phyloP scores from a whole-genome alignment of 208 protist genomes.

The Crithidia thermophila region DNA sequence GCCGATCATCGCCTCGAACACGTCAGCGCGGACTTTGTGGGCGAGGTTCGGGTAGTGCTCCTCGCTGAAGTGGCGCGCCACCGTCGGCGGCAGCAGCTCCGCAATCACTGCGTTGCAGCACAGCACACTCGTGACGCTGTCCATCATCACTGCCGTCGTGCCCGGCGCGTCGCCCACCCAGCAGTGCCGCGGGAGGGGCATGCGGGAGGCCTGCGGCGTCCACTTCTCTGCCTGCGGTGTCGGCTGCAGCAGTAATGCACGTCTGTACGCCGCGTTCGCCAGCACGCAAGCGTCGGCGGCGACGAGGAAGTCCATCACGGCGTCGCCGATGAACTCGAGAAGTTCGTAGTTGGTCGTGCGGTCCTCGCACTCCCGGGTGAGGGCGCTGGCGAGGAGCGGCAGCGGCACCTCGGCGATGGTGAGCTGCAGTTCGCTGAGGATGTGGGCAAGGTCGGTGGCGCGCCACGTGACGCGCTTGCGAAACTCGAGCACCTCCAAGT shows the following conservation, averaged over 20 bases:
- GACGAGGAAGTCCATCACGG: slow-evolving; percentile 71
- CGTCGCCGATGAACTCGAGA: slow-evolving; percentile 72
- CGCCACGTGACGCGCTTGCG: slow-evolving; percentile 26
- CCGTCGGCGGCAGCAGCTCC: slow-evolving; percentile 43
- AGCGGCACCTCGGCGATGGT: slow-evolving; percentile 11
- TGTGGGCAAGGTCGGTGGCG: slow-evolving; percentile 14
- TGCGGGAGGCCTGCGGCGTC: neutral
- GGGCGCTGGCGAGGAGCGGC: slow-evolving; percentile 26
- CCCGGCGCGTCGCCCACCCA: neutral
- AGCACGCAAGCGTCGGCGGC: slow-evolving; percentile 37
- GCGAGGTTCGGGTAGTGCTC: slow-evolving; percentile 19
- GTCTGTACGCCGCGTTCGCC: slow-evolving; percentile 8
- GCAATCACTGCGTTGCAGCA: slow-evolving; percentile 59
- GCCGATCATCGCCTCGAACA: slow-evolving; percentile 70
- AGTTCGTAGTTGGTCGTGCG: slow-evolving; percentile 57
- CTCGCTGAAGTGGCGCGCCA: slow-evolving; percentile 31
- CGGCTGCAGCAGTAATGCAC: neutral
- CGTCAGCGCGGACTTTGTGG: slow-evolving; percentile 63
- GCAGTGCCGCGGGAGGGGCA: slow-evolving; percentile 14
- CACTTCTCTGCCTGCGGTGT: neutral
- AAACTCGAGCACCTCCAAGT: slow-evolving; percentile 18
- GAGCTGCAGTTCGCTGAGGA: slow-evolving; percentile 22
- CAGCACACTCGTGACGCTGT: slow-evolving; percentile 19
- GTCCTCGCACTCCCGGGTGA: slow-evolving; percentile 64
- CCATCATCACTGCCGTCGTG: slow-evolving; percentile 1